A percentile compares a stretch with the other conserved stretches of the same genome.
Evolutionary conservation across 371 early-diverging fungal genomes (phyloP).

Genomic region (Sanchytrium tribonematis): DNA sequence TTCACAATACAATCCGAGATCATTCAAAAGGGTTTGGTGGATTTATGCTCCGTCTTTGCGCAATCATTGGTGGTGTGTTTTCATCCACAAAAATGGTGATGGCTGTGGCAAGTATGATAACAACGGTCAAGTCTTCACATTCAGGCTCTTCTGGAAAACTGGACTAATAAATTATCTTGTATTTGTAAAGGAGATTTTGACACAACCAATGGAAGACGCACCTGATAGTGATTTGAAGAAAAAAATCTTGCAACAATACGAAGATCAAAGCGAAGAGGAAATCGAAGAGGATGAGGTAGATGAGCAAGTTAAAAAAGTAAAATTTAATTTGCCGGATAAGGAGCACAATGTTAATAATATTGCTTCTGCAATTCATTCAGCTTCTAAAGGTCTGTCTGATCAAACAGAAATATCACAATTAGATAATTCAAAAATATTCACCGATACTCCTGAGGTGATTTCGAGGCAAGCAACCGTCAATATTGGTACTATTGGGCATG

Average conservation of each 20-base stretch:
- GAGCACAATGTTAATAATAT: background rate
- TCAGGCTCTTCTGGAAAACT: too few relatives aligned
- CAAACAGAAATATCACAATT: background rate
- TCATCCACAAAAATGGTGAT: constrained; percentile 24
- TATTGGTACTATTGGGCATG: constrained; percentile 99
- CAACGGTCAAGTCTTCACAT: background rate
- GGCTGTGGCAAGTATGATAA: background rate
- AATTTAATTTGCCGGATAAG: background rate
- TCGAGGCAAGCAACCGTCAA: constrained; percentile 92
- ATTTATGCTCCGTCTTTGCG: constrained; percentile 55
- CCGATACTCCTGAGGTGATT: constrained; percentile 74
- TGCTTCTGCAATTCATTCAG: background rate
- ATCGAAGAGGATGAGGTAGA: background rate
- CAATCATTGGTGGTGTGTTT: constrained; percentile 54
- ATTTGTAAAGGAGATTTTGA: too few relatives aligned
- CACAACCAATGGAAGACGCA: background rate
- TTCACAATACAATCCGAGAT: constrained; percentile 27
- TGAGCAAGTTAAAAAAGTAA: background rate
- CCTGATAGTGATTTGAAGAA: background rate
- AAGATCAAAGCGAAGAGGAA: background rate
- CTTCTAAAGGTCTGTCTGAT: background rate
- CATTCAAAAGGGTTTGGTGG: constrained; percentile 19
- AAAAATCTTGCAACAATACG: background rate
- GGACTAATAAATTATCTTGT: too few relatives aligned
- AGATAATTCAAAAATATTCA: constrained; percentile 17